Base-by-base conservation (phyloP, 192 early-diverging fungal species). In the Coemansia sp. region DNA sequence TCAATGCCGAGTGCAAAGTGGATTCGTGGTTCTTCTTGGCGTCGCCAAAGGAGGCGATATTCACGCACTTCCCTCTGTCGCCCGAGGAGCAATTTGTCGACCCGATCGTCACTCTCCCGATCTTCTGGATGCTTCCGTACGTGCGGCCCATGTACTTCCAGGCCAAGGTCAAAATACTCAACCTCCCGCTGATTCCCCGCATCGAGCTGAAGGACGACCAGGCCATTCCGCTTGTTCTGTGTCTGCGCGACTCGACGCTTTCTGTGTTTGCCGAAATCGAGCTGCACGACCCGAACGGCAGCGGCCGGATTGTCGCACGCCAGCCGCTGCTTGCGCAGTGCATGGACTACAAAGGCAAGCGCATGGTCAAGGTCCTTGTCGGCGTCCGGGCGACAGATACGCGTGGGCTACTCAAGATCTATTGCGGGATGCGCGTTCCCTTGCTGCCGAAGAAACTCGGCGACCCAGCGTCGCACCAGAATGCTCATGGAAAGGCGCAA, bases 121-220 rank as follows among this genome's bases (percentile, higher is more conserved):
- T 73, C 5, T 84, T 81, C 66, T 84, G 83, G 83, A 68, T 71
- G 73, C 73, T 84, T n/a, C 83, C 83, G 7, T 84, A 81, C 40
- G 70, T 81, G 52, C 75, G 83, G 2, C 73, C 79, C 1, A 60
- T 63, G 13, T 84, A 73, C 65, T 84, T 84, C 60, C 56, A 55
- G 45, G 57, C 58, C 13, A 66, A 66, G 43, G 75, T 81, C 25
- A 76, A 77, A 66, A 74, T 84, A 42, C 75, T 81, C 7, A 84
- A 84, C 49, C 55, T 84, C 58, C 71, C 74, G 17, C 73, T 65
- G 20, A 63, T 70, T 0, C 75, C 82, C 20, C 69, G 69, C 7
- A 66, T 81, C 17, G 72, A 71, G 63, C 66, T 84, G 4, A 66
- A 66, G 42, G 74, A 84, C 67, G 82, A 84, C 53, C 56, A 61